These are phyloP conservation scores for Narthecium ossifragum DNA, from an alignment of 106 monocot genomes.

Conservation along the genomic window DNA sequence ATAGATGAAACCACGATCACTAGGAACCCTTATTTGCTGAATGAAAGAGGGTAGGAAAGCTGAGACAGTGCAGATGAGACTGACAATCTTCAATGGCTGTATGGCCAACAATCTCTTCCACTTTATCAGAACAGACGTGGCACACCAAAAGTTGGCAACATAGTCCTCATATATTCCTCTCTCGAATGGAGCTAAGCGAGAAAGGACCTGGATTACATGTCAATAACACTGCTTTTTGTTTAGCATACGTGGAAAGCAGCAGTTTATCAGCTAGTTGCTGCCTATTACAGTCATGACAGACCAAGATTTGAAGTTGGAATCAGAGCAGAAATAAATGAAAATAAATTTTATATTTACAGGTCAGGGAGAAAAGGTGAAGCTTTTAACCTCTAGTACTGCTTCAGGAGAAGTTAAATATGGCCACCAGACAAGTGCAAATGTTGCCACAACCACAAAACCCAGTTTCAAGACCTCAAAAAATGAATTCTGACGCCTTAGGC, in stretches of 20 bases:
- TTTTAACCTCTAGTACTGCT: slow-evolving; percentile 43
- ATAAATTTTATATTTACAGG: not conserved
- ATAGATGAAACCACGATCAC: slow-evolving; percentile 68
- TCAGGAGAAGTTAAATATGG: slow-evolving; percentile 84
- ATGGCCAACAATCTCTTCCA: slow-evolving; percentile 78
- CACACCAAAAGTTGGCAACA: slow-evolving; percentile 97
- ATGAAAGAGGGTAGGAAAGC: slow-evolving; percentile 75
- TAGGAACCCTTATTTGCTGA: slow-evolving; percentile 79
- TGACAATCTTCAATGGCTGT: slow-evolving; percentile 49
- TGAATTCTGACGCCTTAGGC: slow-evolving; percentile 50
- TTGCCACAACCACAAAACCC: slow-evolving; percentile 64
- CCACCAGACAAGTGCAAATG: slow-evolving; percentile 84
- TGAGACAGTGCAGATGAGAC: slow-evolving; percentile 40
- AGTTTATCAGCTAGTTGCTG: too few relatives aligned
- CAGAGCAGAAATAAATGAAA: not conserved
- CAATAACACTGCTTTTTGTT: too few relatives aligned
- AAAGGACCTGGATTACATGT: slow-evolving; percentile 57
- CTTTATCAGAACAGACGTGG: slow-evolving; percentile 80
- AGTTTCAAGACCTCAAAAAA: slow-evolving; percentile 68
- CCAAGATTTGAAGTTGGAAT: not conserved
- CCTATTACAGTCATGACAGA: too few relatives aligned
- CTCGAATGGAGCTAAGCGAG: slow-evolving; percentile 92
- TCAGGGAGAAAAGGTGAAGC: not conserved
- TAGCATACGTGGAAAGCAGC: too few relatives aligned
- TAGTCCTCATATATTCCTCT: slow-evolving; percentile 98